phyloP scores from a whole-genome alignment of 257 asterid genomes.

The Solanum corneliomulleri region DNA sequence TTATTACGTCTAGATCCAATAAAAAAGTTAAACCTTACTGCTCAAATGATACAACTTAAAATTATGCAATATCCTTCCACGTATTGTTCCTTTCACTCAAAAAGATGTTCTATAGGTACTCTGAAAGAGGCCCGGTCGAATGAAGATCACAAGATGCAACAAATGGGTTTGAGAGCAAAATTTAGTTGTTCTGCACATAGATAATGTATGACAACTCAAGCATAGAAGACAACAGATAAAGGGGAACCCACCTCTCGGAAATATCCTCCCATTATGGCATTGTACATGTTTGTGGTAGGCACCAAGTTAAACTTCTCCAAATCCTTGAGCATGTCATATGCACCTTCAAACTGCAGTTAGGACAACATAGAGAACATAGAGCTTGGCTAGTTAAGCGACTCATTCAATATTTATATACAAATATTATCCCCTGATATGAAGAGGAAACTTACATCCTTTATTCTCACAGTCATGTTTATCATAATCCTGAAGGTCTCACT shows the following conservation, averaged over 20 bases:
- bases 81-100: neutral
- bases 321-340: constrained; percentile 60
- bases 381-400: neutral
- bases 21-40: neutral
- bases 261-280: constrained; percentile 64
- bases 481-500: constrained; percentile 60
- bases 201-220: neutral
- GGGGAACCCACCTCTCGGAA: constrained; percentile 56
- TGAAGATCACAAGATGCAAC: neutral
- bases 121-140: neutral
- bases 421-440: neutral
- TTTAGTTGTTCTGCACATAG: neutral
- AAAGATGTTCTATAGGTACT: neutral
- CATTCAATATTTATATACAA: neutral
- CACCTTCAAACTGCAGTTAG: constrained; percentile 72
- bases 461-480: constrained; percentile 54
- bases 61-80: neutral
- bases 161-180: neutral
- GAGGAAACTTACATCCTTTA: constrained; percentile 64
- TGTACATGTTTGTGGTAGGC: constrained; percentile 62
- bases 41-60: neutral
- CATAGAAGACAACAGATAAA: neutral
- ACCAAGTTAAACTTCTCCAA: constrained; percentile 24
- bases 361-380: neutral
- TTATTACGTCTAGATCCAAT: neutral